Evolutionary conservation across 2,329 filamentous ascomycete species (phyloP), one percentile per base, ranked within the genome.

Genomic region (Fusarium lyarnte): DNA sequence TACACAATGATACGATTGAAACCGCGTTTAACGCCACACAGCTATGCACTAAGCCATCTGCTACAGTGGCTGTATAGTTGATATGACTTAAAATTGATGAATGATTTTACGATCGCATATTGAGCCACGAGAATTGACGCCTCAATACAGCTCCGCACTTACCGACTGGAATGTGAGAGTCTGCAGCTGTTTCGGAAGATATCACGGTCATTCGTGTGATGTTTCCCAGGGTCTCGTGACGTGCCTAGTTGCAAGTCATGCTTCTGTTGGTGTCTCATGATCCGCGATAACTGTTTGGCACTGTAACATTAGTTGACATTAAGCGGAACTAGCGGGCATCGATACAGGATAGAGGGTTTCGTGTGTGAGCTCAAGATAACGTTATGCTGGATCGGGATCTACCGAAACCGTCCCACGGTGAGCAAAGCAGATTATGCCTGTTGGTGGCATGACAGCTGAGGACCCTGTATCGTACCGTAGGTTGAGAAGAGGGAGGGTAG

Each of bases 391-490:
- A 64, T 74, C 71, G 74, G 73, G 54, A 62, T 64, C 55, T 72
- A 47, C 68, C 73, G 70, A 74, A 71, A 49, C 47, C 33, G 29
- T 46, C 54, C 21, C 43, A 61, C 36, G 38, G 58, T n/a, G 35
- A 43, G 61, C 23, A 52, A 60, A 61, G 65, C 74, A 76, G 66
- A 70, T 70, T 72, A 76, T 75, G 64, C 49, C 61, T 63, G 54
- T 43, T 52, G 47, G 70, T 77, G 72, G 70, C 70, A 74, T 76
- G 74, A 76, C 72, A 73, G 63, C 52, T 64, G 42, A 69, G 39
- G 39, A 39, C 49, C 49, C 23, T 52, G 36, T 63, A 33, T 23
- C 25, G 27, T 61, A 38, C 42, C 21, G 33, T 49, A 65, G 25
- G 23, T 27, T n/a, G 19, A 17, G 23, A 39, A 61, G 70, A 63